Evolutionary conservation across 345 rosid species (phyloP).

Genomic region (Ricinus communis): DNA sequence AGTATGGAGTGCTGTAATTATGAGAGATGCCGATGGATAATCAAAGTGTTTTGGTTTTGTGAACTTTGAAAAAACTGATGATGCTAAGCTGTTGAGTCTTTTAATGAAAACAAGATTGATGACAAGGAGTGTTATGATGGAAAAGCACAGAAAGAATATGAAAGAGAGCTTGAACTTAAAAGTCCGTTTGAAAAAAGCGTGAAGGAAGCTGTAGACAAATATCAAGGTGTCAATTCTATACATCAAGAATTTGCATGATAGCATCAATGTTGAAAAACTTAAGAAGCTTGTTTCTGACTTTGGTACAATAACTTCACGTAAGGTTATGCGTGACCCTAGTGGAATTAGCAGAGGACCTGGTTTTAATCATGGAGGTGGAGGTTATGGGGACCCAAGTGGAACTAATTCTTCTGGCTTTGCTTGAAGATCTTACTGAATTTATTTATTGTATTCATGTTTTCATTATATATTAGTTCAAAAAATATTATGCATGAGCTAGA

Average conservation of each 20-base stretch:
- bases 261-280: slow-evolving; percentile 78
- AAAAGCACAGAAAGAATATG: slow-evolving; percentile 86
- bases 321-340: slow-evolving; percentile 83
- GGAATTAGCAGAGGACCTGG: slow-evolving; percentile 80
- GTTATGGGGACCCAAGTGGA: no score
- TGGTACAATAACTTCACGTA: slow-evolving; percentile 84
- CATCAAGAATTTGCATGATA: slow-evolving; percentile 79
- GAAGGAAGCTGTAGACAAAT: slow-evolving; percentile 81
- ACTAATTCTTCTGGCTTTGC: no score
- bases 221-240: slow-evolving; percentile 83
- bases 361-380: no score
- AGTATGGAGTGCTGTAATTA: slow-evolving; percentile 89
- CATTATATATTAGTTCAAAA: no score
- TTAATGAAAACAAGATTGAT: slow-evolving; percentile 70
- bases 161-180: slow-evolving; percentile 77
- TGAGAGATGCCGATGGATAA: slow-evolving; percentile 81
- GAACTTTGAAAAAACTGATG: slow-evolving; percentile 83
- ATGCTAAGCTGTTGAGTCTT: slow-evolving; percentile 86
- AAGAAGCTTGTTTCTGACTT: slow-evolving; percentile 76
- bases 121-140: slow-evolving; percentile 94
- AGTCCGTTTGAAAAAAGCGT: slow-evolving; percentile 67
- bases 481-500: no score
- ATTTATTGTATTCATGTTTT: no score
- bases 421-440: no score
- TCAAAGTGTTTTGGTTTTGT: slow-evolving; percentile 91